Conservation (phyloP, 2,329 filamentous ascomycete genomes). For the Claviceps monticola region DNA sequence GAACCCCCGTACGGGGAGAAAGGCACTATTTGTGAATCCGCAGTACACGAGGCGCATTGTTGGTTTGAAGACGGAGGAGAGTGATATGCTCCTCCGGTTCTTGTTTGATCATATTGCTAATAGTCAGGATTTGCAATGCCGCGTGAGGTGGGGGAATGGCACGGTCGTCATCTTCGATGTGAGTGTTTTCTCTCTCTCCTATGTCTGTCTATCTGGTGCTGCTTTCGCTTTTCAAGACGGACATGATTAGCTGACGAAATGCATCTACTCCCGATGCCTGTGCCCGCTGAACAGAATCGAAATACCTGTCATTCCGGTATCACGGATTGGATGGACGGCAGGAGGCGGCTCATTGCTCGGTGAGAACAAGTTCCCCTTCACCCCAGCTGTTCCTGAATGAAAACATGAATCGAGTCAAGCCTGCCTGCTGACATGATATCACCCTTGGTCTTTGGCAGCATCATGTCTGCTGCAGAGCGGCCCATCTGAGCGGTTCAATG, state of each 20-base stretch:
- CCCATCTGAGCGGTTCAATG: not conserved
- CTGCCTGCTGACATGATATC: not conserved
- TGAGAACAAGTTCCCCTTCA: not conserved
- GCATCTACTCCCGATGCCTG: too few relatives aligned
- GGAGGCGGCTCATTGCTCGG: constrained; percentile 1
- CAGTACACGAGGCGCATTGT: constrained; percentile 42
- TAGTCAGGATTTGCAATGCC: constrained; percentile 48
- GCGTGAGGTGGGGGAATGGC: constrained; percentile 46
- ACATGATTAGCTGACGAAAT: too few relatives aligned
- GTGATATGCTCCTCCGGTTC: constrained; percentile 51
- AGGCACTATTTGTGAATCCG: constrained; percentile 53
- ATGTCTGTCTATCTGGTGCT: not conserved
- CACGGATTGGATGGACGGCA: not conserved
- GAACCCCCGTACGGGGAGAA: constrained; percentile 45
- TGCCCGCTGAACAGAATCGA: not conserved
- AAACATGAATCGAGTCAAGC: not conserved
- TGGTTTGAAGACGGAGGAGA: constrained; percentile 56
- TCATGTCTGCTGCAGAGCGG: not conserved
- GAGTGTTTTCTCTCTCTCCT: not conserved
- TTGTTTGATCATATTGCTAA: constrained; percentile 52
- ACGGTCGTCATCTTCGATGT: constrained; percentile 44
- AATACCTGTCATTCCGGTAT: not conserved
- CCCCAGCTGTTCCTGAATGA: not conserved
- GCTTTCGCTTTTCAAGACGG: not conserved
- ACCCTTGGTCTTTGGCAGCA: not conserved